Evolutionary conservation across 2,329 filamentous ascomycete species (phyloP), one percentile per base, ranked within the genome.

Genomic region (Cyphellophora europaea): DNA sequence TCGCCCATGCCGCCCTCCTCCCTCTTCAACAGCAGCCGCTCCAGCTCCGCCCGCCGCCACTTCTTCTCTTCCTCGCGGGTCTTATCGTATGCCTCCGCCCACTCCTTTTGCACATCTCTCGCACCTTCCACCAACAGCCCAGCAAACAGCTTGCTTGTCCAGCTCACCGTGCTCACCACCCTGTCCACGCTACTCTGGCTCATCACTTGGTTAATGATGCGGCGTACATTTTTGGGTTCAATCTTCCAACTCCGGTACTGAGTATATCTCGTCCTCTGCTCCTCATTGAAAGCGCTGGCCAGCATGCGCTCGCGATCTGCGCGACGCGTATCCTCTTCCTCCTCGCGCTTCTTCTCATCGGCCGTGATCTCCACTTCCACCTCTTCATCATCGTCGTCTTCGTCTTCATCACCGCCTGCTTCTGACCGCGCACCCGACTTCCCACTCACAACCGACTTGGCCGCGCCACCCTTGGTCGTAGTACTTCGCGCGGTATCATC

Each of bases 101-200:
- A 65, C 47, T 66, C 60, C 50, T 64, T 42, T 53, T 81, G 78
- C 4, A 82, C 74, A 6, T 73, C 72, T 37, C 75, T 62, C 11
- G 77, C 77, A 47, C 72, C 68, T 53, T 82, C 77, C 36, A 81
- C 69, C 37, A 82, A 65, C 46, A 78, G 72, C 33, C 75, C 77
- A 10, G 76, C 72, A 55, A 79, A 81, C 43, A 77, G 68, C 54
- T 82, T 82, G 13, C 72, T 73, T 51, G 77, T 79, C 8, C 73
- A 73, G 27, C 70, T 73, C 34, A 82, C 74, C 5, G 73, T 73
- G 11, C 73, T 75, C 25, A 80, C 70, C 34, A 80, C 74, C 42
- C 70, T 74, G 17, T 69, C 66, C 1, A 77, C 77, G 5, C 82
- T 76, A 30, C 72, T 78, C 52, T 82, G 77, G 2, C 72, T 76